Evolutionary conservation across 129 eudicot genomes (phyloP), one percentile per base, ranked within the genome.

Genomic region (Arctium minus): DNA sequence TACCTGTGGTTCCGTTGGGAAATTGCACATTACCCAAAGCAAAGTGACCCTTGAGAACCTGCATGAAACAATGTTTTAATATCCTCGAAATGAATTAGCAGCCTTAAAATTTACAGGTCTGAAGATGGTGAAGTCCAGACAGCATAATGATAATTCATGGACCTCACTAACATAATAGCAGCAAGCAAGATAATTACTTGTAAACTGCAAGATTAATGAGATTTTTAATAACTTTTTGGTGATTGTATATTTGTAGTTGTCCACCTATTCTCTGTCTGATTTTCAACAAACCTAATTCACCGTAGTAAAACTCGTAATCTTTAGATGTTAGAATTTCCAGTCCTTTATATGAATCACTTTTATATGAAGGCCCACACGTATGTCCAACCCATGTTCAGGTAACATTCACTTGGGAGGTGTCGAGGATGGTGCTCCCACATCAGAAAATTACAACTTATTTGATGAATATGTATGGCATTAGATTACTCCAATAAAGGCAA

Each of bases 11-110:
- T 89, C 99, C 99, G 44, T 81, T 90, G 64, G 99, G 99, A 92
- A 96, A 96, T 72, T 97, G 89, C 76, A 97, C 99, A 90, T 90
- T 89, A 37, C 97, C 98, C 94, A 96, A 79, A 81, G 91, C 95
- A 83, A 96, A 92, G 79, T 96, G 99, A 48, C 99, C 99, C 89
- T 90, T 93, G 79, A 96, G 92, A 83, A 96, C 99, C 99, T 96
- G 87, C 69, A 72, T 30, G 32, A 80, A 76, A 71, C n/a, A 76
- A 32, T 30, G 29, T n/a, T 56, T 40, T 38, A 80, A 29, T 73
- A 79, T 44, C 33, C 30, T 36, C 32, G 8, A 76, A 38, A 31
- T 36, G 33, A 37, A 69, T 22, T 22, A 22, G 27, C 76, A 78
- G 64, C 27, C 37, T 56, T 32, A 27, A 77, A 11, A 31, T 7